phyloP scores from a whole-genome alignment of 2,329 filamentous ascomycete species.

The Tolypocladium tundrense region DNA sequence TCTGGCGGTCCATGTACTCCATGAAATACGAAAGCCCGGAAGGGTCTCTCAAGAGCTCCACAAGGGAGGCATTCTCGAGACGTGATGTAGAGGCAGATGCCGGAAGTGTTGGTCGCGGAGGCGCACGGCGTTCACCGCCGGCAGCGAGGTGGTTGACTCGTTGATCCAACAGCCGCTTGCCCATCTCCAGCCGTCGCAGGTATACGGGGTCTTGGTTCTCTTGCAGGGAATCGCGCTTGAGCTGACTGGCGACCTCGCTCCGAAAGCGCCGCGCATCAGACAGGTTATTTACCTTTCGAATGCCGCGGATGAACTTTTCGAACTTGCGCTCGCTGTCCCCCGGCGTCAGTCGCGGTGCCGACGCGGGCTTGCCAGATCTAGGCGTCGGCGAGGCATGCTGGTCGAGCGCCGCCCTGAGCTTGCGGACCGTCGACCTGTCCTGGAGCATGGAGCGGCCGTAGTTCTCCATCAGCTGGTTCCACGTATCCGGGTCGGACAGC shows the following conservation, averaged over 20 bases:
- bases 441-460: conserved; percentile 80
- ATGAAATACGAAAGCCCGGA: conserved; percentile 96
- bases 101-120: conserved; percentile 11
- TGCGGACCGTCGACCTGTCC: conserved; percentile 89
- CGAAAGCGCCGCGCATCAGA: conserved; percentile 88
- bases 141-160: conserved; percentile 73
- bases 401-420: conserved; percentile 82
- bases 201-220: conserved; percentile 80
- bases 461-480: conserved; percentile 93
- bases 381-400: conserved; percentile 82
- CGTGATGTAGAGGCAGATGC: conserved; percentile 38
- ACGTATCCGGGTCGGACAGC: conserved; percentile 85
- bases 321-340: conserved; percentile 87
- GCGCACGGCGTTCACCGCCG: conserved; percentile 41
- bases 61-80: conserved; percentile 65
- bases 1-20: conserved; percentile 96
- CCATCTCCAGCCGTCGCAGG: conserved; percentile 80
- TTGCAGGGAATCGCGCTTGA: conserved; percentile 72
- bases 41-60: conserved; percentile 80
- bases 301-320: conserved; percentile 84
- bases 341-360: conserved; percentile 70
- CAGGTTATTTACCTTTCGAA: conserved; percentile 79
- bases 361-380: conserved; percentile 49
- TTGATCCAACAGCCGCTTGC: conserved; percentile 81
- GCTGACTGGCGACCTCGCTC: conserved; percentile 83